phyloP scores from a whole-genome alignment of 2,329 filamentous ascomycete species.

The Beauveria sp. region DNA sequence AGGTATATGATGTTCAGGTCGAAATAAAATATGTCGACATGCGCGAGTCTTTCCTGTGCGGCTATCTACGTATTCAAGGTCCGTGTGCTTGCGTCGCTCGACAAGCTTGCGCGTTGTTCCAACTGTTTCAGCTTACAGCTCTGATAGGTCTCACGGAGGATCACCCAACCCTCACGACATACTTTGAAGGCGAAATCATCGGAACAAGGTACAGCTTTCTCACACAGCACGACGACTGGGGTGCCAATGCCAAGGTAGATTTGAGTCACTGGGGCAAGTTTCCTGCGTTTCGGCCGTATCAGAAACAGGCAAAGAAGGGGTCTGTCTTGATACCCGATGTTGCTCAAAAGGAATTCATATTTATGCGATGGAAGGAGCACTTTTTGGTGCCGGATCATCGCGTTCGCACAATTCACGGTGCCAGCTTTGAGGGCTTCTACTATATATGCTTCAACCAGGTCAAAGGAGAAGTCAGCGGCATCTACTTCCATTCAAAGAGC shows the following conservation, averaged over 20 bases:
- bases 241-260: slow-evolving; percentile 84
- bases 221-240: slow-evolving; percentile 85
- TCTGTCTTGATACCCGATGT: slow-evolving; percentile 57
- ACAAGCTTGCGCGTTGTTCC: slow-evolving; percentile 18
- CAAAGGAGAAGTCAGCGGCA: slow-evolving; percentile 77
- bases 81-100: neutral
- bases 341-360: slow-evolving; percentile 77
- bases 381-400: slow-evolving; percentile 94
- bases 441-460: slow-evolving; percentile 98
- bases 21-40: slow-evolving; percentile 96
- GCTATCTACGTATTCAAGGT: slow-evolving; percentile 95
- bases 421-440: slow-evolving; percentile 97
- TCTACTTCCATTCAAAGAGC: slow-evolving; percentile 97
- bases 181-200: slow-evolving; percentile 97
- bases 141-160: slow-evolving; percentile 78
- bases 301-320: slow-evolving; percentile 50
- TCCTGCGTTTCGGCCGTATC: slow-evolving; percentile 71
- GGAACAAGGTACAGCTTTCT: slow-evolving; percentile 91
- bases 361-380: slow-evolving; percentile 99
- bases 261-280: slow-evolving; percentile 91
- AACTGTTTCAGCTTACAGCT: neutral
- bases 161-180: slow-evolving; percentile 94
- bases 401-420: slow-evolving; percentile 82
- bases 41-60: slow-evolving; percentile 87
- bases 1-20: slow-evolving; percentile 91